Percentiles rank a stretch among this genome's conserved stretches.
Evolutionary conservation across 768 basidiomycete genomes (phyloP).

Genomic region (Termitomyces sp.): DNA sequence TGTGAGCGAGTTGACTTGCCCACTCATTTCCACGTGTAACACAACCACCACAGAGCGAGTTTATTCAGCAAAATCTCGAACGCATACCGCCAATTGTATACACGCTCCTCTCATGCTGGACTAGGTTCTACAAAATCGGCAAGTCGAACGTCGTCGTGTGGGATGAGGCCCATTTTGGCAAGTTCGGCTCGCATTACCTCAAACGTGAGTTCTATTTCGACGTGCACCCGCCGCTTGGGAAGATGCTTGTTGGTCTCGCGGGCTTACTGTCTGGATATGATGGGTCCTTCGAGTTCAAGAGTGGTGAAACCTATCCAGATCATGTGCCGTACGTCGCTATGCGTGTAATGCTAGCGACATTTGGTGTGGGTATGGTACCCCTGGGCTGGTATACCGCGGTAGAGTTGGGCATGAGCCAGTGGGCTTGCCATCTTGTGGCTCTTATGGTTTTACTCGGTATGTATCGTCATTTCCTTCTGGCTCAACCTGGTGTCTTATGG

Average conservation of each 20-base stretch:
- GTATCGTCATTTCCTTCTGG: slow-evolving; percentile 16
- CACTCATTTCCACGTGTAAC: slow-evolving; percentile 16
- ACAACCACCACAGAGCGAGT: slow-evolving; percentile 51
- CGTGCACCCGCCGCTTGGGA: slow-evolving; percentile 96
- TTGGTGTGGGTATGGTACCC: slow-evolving; percentile 94
- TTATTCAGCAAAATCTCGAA: slow-evolving; percentile 74
- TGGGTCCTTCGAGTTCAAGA: slow-evolving; percentile 91
- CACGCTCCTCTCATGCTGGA: slow-evolving; percentile 92
- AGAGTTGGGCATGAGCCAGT: slow-evolving; percentile 86
- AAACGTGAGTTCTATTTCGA: slow-evolving; percentile 99
- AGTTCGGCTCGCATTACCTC: slow-evolving; percentile 97
- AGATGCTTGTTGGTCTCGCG: slow-evolving; percentile 96
- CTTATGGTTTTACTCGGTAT: slow-evolving; percentile 90
- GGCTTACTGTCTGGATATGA: slow-evolving; percentile 90
- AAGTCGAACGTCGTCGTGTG: slow-evolving; percentile 83
- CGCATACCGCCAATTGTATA: slow-evolving; percentile 78
- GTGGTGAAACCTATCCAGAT: slow-evolving; percentile 78
- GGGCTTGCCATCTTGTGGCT: slow-evolving; percentile 88
- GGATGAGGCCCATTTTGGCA: slow-evolving; percentile 99
- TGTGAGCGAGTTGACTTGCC: slow-evolving; percentile 29
- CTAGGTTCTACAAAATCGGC: slow-evolving; percentile 91
- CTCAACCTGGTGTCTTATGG: neutral
- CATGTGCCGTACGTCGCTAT: slow-evolving; percentile 89
- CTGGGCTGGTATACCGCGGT: slow-evolving; percentile 96
- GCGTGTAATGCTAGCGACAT: slow-evolving; percentile 91